Evolutionary conservation across 257 asterid species (phyloP), one percentile per base, ranked within the genome.

Genomic region (Phtheirospermum japonicum): DNA sequence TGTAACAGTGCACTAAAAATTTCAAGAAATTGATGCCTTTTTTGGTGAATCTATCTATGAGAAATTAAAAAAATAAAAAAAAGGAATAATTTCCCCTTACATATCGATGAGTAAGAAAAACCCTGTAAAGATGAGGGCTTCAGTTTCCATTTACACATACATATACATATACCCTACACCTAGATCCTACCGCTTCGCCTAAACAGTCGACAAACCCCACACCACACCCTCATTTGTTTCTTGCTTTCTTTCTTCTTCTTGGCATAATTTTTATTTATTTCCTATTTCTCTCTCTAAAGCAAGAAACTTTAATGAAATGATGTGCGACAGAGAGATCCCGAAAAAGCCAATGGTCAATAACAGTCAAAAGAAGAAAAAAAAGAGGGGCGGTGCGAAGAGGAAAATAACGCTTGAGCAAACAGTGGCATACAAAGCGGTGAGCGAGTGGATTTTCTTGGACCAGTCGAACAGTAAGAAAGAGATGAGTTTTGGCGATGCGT

Each of bases 371-470:
- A 90, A 88, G 86, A 92, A 92, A 65, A 89, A 80, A 80, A 93
- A 93, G 88, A 83, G 96, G 67, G 97, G 97, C 14, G 99, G 96
- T 59, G 80, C 88, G 7, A 93, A 87, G 77, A 89, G 87, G 83
- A 93, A 75, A 64, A 68, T 89, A 95, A 87, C 86, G 48, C 69
- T 70, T 31, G 99, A 93, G 75, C 95, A 93, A 65, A 85, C 96
- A 0, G 83, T 64, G 61, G 99, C 99, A 0, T 85, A 89, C 70
- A 89, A 82, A 60, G 85, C 87, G 42, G 94, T 93, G 56, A 72
- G 82, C 19, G 95, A 89, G 63, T 93, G 99, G 97, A 92, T 93
- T 68, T 87, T 70, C 68, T 59, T 85, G 84, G 97, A 79, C 63
- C 77, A 76, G 52, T 73, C 88, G 9, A 78, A 71, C 52, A 52